These are phyloP conservation scores for Aspergillus spinulosporus DNA, from an alignment of 2,329 filamentous ascomycete genomes.

Conservation along the genomic window DNA sequence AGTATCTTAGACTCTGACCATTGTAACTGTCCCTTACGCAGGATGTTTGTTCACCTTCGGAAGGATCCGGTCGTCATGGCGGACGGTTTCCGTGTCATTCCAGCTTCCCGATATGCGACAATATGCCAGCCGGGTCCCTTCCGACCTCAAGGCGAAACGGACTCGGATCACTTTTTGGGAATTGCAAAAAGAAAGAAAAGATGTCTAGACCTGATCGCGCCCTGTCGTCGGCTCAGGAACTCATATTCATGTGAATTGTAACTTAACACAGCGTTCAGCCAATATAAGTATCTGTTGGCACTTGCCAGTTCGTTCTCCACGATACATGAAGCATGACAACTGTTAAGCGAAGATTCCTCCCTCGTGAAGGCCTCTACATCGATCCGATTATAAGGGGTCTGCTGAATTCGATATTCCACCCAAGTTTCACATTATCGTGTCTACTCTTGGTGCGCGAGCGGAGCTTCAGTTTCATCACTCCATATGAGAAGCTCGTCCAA, in stretches of 20 bases:
- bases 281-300: no score
- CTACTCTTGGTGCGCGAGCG: not conserved
- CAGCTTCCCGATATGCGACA: not conserved
- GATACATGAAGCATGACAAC: not conserved
- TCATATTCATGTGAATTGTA: no score
- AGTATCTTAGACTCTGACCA: no score
- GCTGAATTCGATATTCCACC: slow-evolving; percentile 19
- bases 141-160: not conserved
- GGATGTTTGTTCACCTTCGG: no score
- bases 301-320: not conserved
- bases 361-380: slow-evolving; percentile 26
- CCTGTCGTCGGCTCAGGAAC: no score
- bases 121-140: not conserved
- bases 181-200: no score
- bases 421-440: not conserved
- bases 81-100: not conserved
- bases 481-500: slow-evolving; percentile 3
- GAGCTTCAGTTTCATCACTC: not conserved
- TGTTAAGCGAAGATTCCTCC: slow-evolving; percentile 5
- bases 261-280: no score
- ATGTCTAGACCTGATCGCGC: no score
- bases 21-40: no score
- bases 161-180: no score
- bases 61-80: not conserved
- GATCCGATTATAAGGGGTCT: slow-evolving; percentile 19